Conservation (phyloP, 2,329 filamentous ascomycete species). For the Onygenales sp. region DNA sequence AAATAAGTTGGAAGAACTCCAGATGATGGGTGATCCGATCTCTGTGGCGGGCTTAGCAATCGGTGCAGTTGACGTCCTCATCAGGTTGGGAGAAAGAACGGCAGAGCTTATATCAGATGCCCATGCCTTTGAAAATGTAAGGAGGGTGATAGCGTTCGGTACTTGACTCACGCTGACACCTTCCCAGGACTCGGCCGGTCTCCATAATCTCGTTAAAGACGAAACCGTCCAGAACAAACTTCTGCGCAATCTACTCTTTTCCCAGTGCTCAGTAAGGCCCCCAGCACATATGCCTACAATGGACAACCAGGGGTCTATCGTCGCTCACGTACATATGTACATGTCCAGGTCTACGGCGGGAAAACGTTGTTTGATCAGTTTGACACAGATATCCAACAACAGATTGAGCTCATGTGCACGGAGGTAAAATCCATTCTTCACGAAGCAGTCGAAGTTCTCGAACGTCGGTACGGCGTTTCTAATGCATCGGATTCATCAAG, state of each 20-base stretch:
- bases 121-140: constrained; percentile 8
- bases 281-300: no score
- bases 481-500: no score
- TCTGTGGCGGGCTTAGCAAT: constrained; percentile 6
- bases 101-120: constrained; percentile 9
- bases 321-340: no score
- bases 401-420: constrained; percentile 8
- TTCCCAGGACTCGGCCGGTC: no score
- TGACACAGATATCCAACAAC: constrained; percentile 8
- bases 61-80: constrained; percentile 9
- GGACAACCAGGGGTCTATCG: no score
- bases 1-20: no score
- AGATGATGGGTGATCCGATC: no score
- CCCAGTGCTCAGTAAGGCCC: neutral
- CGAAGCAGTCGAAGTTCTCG: constrained; percentile 7
- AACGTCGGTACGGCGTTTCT: neutral
- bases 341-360: neutral
- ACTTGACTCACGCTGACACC: no score
- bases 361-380: constrained; percentile 11
- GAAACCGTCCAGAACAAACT: constrained; percentile 11
- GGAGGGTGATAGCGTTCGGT: neutral
- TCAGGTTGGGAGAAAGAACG: constrained; percentile 11
- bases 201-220: neutral
- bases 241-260: neutral
- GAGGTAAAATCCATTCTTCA: constrained; percentile 4